Conservation (phyloP, 2,329 filamentous ascomycete genomes). For the Escovopsis weberi region DNA sequence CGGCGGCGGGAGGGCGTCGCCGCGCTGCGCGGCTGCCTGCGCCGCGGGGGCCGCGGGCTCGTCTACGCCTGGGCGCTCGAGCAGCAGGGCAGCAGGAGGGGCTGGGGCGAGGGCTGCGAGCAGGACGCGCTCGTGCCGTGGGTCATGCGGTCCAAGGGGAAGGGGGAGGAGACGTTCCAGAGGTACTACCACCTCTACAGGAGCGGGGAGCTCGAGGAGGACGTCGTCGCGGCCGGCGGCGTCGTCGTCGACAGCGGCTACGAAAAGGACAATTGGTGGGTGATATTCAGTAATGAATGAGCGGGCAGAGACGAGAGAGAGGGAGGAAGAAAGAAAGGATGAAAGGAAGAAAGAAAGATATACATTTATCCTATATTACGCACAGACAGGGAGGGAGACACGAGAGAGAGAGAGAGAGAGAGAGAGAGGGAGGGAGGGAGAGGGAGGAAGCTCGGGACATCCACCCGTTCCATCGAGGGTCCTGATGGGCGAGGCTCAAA, state of each 20-base stretch:
- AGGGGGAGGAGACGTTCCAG: conserved; percentile 50
- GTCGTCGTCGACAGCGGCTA: conserved; percentile 68
- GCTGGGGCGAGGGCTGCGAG: conserved; percentile 70
- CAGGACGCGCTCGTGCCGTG: conserved; percentile 95
- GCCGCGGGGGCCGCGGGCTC: conserved; percentile 51
- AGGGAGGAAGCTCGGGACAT: too few relatives aligned
- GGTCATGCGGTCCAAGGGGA: conserved; percentile 45
- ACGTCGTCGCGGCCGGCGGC: conserved; percentile 62
- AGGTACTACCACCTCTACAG: conserved; percentile 91
- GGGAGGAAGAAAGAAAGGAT: neutral
- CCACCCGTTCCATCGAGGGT: too few relatives aligned
- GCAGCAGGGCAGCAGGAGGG: conserved; percentile 71
- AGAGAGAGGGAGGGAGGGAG: too few relatives aligned
- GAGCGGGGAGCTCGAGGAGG: conserved; percentile 71
- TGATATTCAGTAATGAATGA: conserved; percentile 33
- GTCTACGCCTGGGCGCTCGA: conserved; percentile 95
- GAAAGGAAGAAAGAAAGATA: neutral
- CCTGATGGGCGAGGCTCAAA: too few relatives aligned
- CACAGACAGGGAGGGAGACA: too few relatives aligned
- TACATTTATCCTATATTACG: too few relatives aligned
- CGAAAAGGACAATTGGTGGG: conserved; percentile 99
- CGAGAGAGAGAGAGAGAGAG: too few relatives aligned
- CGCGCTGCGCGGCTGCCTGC: conserved; percentile 54
- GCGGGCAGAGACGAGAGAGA: neutral
- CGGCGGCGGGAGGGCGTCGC: conserved; percentile 60